Evolutionary conservation across 257 asterid species (phyloP), one percentile per base, ranked within the genome.

Genomic region (Catharanthus roseus): DNA sequence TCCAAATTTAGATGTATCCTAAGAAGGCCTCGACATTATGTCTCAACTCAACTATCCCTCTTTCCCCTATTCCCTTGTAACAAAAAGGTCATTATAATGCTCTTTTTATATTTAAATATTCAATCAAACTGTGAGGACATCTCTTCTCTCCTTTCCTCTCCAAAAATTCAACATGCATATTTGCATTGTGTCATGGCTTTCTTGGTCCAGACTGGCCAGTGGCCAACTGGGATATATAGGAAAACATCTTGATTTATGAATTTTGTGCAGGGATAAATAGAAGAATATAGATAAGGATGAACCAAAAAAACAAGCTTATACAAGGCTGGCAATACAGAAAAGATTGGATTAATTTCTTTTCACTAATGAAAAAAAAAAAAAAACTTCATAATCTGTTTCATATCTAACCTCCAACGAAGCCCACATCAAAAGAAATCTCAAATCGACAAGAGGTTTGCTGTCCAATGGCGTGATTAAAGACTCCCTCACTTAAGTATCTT

Each of bases 341-440:
- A 47, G 21, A 4, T 15, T 58, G 41, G 33, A 72, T 13, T n/a
- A 38, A 38, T 62, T 19, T 49, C 28, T 57, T n/a, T 10, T 0
- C 1, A 34, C 15, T 42, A 8, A 44, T 41, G 42, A 62, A 34
- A 26, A 4, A 10, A 4, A 26, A 11, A 16, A 54, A n/a, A n/a
- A n/a, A n/a, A n/a, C n/a, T n/a, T 26, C 51, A 28, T 57, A 67
- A 42, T 18, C 38, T 74, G 71, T 34, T 57, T 42, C 75, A 67
- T 67, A 71, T 44, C 72, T 53, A 8, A 54, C 50, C 18, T 23
- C 55, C 80, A 72, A 41, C 69, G 45, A 79, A 68, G 73, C 77
- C 83, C 77, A 72, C 75, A 41, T 23, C n/a, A 64, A 42, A 63
- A 62, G 44, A 56, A 31, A 31, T 60, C 65, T 60, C 42, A 60